Evolutionary conservation across 208 protist genomes (phyloP), one percentile per base, ranked within the genome.

Genomic region (Acanthamoeba healyi): DNA sequence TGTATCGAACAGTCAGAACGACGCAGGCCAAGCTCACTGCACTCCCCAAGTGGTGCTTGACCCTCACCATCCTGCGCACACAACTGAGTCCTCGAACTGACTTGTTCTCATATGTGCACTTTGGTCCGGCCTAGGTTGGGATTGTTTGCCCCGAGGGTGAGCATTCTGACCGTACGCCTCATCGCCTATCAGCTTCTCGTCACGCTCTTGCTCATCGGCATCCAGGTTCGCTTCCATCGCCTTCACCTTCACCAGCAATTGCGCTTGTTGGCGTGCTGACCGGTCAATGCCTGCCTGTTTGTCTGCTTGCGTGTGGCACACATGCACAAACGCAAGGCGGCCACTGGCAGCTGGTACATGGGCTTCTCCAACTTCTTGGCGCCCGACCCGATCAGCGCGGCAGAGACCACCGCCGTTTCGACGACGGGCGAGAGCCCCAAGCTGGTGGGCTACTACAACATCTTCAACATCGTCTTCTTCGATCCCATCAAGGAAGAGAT

Each of bases 401-500:
- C 22, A 24, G 34, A 38, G 29, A 17, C 6, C 63, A 36, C 14
- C n/a, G 5, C 32, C 6, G 67, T 14, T 29, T 6, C 49, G 10
- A 19, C 49, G 49, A 34, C 24, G 14, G 29, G 9, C 10, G 29
- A 29, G 61, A 38, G 70, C 15, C 36, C 44, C 4, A 91, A 17
- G 34, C 34, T 91, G 42, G 84, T 91, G 84, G 84, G 84, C 32
- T 91, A 91, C 61, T 91, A 72, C 84, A 91, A 91, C 58, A 91
- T 81, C 19, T 32, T 82, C 46, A 74, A 93, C 46, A 6, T 93
- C 19, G 17, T 93, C 42, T 58, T 93, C 63, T 82, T 93, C 26
- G 49, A 93, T 32, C 88, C 88, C 24, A 82, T 93, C 44, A 93
- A 93, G 67, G 88, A 93, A n/a, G 88, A 93, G 44, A 38, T 93